These are phyloP conservation scores for Yarrowia deformans DNA, from an alignment of 805 yeast species.

Conservation along the genomic window DNA sequence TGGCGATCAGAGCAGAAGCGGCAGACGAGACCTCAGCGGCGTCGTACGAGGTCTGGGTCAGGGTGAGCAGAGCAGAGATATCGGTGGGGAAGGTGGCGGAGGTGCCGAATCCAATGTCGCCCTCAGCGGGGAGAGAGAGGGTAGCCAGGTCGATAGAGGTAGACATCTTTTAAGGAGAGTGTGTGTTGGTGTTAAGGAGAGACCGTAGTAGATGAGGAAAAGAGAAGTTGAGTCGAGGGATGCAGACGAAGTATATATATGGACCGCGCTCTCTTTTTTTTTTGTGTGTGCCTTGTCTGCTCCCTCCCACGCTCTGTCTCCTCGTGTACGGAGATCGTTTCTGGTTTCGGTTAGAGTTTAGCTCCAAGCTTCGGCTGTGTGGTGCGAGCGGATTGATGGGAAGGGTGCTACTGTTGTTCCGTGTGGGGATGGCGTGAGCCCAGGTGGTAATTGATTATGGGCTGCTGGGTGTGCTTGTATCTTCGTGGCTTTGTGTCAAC, in stretches of 20 bases:
- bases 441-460: too few relatives aligned
- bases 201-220: conserved; percentile 13
- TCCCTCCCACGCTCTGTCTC: background rate
- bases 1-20: conserved; percentile 24
- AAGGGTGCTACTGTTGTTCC: conserved; percentile 1
- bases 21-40: conserved; percentile 27
- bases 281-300: background rate
- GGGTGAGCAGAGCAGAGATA: conserved; percentile 24
- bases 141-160: conserved; percentile 17
- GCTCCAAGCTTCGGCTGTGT: conserved; percentile 13
- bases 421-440: conserved; percentile 6
- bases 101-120: conserved; percentile 33
- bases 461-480: too few relatives aligned
- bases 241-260: conserved; percentile 12
- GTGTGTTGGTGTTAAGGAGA: background rate
- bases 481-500: too few relatives aligned
- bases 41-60: conserved; percentile 32
- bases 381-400: background rate
- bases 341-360: conserved; percentile 30
- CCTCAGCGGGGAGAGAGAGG: conserved; percentile 28
- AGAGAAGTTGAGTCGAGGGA: background rate
- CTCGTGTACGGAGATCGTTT: conserved; percentile 32
- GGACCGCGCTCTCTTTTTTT: background rate
- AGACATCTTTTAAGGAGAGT: conserved; percentile 30
- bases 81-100: conserved; percentile 31